These are phyloP conservation scores for Panicum virgatum DNA, from an alignment of 202 grass and related monocot genomes.

Conservation along the genomic window DNA sequence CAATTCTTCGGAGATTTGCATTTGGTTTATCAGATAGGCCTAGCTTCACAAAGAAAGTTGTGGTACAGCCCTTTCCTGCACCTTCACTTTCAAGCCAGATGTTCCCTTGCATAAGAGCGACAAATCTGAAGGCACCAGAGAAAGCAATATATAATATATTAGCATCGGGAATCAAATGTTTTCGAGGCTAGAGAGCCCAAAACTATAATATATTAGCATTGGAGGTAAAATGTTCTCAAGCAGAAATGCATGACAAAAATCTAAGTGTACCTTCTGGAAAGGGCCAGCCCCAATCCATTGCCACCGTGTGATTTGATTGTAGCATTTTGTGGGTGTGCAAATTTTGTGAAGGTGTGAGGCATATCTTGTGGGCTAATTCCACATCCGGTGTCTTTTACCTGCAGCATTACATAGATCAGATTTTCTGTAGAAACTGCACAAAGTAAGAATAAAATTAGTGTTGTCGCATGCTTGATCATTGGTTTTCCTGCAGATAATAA, in stretches of 20 bases:
- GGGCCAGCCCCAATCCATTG: slow-evolving; percentile 73
- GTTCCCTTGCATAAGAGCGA: slow-evolving; percentile 74
- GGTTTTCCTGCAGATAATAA: slow-evolving; percentile 6
- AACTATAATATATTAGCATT: neutral
- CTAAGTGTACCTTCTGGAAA: slow-evolving; percentile 74
- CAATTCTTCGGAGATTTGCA: slow-evolving; percentile 30
- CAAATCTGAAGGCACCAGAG: slow-evolving; percentile 54
- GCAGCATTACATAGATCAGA: slow-evolving; percentile 28
- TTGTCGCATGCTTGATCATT: neutral
- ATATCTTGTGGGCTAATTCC: slow-evolving; percentile 79
- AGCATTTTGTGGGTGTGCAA: slow-evolving; percentile 37
- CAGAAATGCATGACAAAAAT: neutral
- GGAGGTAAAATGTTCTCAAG: neutral
- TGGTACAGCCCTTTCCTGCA: slow-evolving; percentile 58
- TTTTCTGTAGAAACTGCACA: neutral
- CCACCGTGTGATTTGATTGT: slow-evolving; percentile 25
- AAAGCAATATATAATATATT: neutral
- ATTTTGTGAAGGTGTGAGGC: slow-evolving; percentile 67
- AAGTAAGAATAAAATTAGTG: neutral
- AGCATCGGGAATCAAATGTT: neutral
- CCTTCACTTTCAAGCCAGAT: slow-evolving; percentile 91
- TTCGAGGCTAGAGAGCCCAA: neutral
- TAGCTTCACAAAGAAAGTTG: slow-evolving; percentile 66
- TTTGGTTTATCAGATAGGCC: slow-evolving; percentile 49
- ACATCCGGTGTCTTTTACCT: slow-evolving; percentile 88